A percentile compares a stretch with the other conserved stretches of the same genome.
Evolutionary conservation across 2,329 filamentous ascomycete genomes (phyloP).

Genomic region (Sporothrix curviconia): DNA sequence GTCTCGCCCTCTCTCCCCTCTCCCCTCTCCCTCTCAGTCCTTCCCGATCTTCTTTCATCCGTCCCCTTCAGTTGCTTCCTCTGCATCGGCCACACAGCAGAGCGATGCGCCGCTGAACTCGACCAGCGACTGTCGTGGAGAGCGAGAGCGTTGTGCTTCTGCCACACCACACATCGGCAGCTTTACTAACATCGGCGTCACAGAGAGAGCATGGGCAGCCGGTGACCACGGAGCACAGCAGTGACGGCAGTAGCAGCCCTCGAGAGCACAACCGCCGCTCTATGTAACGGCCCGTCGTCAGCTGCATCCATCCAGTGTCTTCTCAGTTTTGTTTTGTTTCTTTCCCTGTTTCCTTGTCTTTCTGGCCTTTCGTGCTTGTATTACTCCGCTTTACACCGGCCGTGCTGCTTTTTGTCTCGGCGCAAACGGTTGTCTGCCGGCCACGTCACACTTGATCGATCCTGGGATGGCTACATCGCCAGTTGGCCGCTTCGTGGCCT

Average conservation of each 20-base stretch:
- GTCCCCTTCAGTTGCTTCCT: background rate
- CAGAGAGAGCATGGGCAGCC: background rate
- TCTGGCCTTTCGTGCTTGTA: no score
- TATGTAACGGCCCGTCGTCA: background rate
- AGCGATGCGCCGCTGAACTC: slow-evolving; percentile 2
- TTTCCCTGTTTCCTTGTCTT: no score
- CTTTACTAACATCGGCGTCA: background rate
- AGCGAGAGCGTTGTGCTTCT: background rate
- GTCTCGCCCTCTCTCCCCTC: background rate
- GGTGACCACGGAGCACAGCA: background rate
- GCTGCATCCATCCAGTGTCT: slow-evolving; percentile 1
- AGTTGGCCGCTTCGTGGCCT: slow-evolving; percentile 7
- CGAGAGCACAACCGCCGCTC: background rate
- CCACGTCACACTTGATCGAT: background rate
- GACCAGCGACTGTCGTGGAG: background rate
- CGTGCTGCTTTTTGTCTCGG: background rate
- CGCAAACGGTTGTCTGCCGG: background rate
- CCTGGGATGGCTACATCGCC: slow-evolving; percentile 6
- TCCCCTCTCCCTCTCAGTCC: background rate
- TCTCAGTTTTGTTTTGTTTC: background rate
- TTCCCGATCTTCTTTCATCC: no score
- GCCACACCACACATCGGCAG: background rate
- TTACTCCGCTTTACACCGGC: background rate
- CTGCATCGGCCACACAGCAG: background rate
- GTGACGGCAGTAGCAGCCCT: background rate